phyloP scores from a whole-genome alignment of 768 basidiomycete species.

The Paxillus rubicundulus region DNA sequence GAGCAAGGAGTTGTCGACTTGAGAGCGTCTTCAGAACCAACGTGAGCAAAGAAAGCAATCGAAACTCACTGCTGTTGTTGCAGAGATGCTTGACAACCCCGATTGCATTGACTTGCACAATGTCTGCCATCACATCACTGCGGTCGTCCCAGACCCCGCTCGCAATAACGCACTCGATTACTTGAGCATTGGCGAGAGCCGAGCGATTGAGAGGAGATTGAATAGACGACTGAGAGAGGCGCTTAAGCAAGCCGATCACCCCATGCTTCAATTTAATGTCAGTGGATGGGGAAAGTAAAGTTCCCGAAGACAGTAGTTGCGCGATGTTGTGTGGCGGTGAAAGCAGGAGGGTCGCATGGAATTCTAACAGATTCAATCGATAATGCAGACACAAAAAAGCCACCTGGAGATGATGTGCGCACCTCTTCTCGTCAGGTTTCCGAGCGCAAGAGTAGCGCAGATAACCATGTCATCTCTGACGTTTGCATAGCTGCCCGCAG shows the following conservation, averaged over 20 bases:
- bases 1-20: constrained; percentile 46
- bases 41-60: constrained; percentile 10
- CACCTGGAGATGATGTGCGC: constrained; percentile 2
- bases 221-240: constrained; percentile 71
- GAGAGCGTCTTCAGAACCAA: constrained; percentile 26
- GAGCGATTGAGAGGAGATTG: constrained; percentile 57
- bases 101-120: constrained; percentile 85
- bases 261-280: constrained; percentile 90
- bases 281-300: constrained; percentile 50
- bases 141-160: constrained; percentile 71
- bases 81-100: constrained; percentile 90
- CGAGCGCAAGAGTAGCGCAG: constrained; percentile 79
- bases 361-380: constrained; percentile 40
- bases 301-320: constrained; percentile 52
- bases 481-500: constrained; percentile 31
- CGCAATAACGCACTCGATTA: constrained; percentile 58
- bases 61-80: constrained; percentile 60
- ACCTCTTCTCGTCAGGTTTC: constrained; percentile 81
- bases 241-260: constrained; percentile 81
- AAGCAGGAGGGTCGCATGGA: constrained; percentile 57
- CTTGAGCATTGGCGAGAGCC: constrained; percentile 55
- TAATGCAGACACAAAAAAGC: constrained; percentile 1
- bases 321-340: constrained; percentile 66
- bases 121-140: constrained; percentile 76
- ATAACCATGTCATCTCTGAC: constrained; percentile 74